phyloP scores from a whole-genome alignment of 768 basidiomycete genomes.

The Candolleomyces eurysporus region DNA sequence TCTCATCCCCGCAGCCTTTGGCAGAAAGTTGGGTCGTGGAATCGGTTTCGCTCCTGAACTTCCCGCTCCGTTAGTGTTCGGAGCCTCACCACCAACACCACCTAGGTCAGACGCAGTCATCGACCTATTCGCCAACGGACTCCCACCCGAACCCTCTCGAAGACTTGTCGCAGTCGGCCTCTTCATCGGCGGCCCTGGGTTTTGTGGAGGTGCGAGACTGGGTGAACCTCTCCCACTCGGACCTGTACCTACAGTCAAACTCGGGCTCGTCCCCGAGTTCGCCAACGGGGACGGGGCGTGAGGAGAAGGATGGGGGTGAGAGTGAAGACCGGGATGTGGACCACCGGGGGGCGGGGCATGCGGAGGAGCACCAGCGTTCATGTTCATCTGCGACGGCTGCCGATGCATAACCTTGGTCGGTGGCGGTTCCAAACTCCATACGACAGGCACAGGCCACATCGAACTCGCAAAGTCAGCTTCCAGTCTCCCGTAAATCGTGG shows the following conservation, averaged over 20 bases:
- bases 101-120: no score
- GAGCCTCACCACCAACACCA: background rate
- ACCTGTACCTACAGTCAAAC: no score
- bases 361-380: background rate
- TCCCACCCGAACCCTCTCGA: constrained; percentile 4
- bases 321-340: no score
- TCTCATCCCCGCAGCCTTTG: constrained; percentile 47
- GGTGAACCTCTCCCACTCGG: no score
- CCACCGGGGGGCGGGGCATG: no score
- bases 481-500: constrained; percentile 63
- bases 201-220: no score
- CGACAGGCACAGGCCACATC: constrained; percentile 58
- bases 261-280: no score
- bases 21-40: constrained; percentile 64
- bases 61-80: background rate
- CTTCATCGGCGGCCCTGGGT: background rate
- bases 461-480: constrained; percentile 49
- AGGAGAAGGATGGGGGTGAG: no score
- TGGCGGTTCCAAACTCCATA: constrained; percentile 56
- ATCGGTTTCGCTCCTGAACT: constrained; percentile 29
- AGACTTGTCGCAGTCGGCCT: background rate
- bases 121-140: background rate
- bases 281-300: no score
- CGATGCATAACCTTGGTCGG: constrained; percentile 8
- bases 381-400: background rate